These are phyloP conservation scores for Sporothrix dimorphospora DNA, from an alignment of 2,329 filamentous ascomycete species.

Conservation along the genomic window DNA sequence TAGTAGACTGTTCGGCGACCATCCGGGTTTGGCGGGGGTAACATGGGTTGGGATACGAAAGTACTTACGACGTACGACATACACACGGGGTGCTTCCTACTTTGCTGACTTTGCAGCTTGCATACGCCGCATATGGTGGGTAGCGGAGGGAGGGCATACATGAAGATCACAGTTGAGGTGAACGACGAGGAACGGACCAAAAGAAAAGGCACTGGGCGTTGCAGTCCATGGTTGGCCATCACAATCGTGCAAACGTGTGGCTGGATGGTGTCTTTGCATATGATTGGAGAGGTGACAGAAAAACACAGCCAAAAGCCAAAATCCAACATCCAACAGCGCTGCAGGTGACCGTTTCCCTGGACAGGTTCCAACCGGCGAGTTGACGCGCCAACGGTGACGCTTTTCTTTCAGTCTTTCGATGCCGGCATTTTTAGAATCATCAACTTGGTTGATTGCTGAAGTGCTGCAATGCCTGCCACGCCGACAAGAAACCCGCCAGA, in stretches of 20 bases:
- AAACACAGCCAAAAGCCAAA: neutral
- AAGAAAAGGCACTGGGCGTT: neutral
- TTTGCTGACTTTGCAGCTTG: neutral
- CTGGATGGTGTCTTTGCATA: neutral
- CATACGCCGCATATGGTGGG: neutral
- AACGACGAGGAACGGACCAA: neutral
- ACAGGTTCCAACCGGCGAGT: neutral
- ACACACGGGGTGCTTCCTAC: neutral
- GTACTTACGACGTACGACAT: neutral
- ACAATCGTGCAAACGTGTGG: neutral
- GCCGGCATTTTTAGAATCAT: neutral
- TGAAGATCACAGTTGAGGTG: neutral
- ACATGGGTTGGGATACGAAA: neutral
- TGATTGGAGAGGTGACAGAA: neutral
- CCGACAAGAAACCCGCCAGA: neutral
- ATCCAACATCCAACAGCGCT: neutral
- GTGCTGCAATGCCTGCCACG: neutral
- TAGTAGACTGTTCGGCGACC: slow-evolving; percentile 22
- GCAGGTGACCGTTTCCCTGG: neutral
- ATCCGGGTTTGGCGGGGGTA: slow-evolving; percentile 11
- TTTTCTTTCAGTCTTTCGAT: neutral
- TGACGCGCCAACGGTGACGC: neutral
- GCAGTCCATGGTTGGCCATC: neutral
- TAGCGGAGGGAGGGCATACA: neutral
- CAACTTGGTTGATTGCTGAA: neutral